Evolutionary conservation across 2,329 filamentous ascomycete species (phyloP).

Genomic region (Drechmeria coniospora): DNA sequence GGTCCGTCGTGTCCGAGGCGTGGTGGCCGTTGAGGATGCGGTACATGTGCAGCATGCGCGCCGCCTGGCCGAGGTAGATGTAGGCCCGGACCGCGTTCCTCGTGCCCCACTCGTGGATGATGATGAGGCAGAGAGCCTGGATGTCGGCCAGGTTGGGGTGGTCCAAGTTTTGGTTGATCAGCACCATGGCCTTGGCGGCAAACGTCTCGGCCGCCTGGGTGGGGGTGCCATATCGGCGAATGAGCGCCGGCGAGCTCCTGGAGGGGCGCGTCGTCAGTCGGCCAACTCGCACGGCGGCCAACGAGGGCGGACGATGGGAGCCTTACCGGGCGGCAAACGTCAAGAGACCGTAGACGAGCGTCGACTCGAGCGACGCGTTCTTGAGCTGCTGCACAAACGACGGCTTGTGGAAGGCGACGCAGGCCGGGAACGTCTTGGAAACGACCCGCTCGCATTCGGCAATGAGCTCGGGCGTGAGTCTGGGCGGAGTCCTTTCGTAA

Average conservation of each 20-base stretch:
- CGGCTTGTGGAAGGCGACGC: conserved; percentile 47
- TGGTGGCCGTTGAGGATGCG: conserved; percentile 42
- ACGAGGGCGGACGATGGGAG: too few species aligned
- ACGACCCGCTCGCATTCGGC: conserved; percentile 45
- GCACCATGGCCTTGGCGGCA: conserved; percentile 38
- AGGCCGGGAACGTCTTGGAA: conserved; percentile 44
- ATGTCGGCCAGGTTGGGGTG: conserved; percentile 45
- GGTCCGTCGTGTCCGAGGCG: conserved; percentile 33
- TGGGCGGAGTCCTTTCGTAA: conserved; percentile 13
- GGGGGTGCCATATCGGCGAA: conserved; percentile 42
- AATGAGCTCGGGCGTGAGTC: conserved; percentile 40
- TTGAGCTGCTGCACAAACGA: conserved; percentile 46
- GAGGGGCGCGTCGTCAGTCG: too few species aligned
- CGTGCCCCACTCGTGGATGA: conserved; percentile 48
- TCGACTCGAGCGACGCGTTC: conserved; percentile 36
- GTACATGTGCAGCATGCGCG: conserved; percentile 51
- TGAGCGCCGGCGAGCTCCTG: conserved; percentile 40
- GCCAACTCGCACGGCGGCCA: too few species aligned
- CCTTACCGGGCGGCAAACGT: conserved; percentile 43
- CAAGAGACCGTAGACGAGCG: conserved; percentile 41
- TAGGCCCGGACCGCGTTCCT: conserved; percentile 47
- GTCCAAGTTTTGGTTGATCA: conserved; percentile 43
- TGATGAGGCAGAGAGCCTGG: conserved; percentile 43
- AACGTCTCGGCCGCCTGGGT: conserved; percentile 43
- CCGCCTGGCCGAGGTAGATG: conserved; percentile 46